Percentiles rank a stretch among this genome's conserved stretches.
phyloP scores from a whole-genome alignment of 2,329 filamentous ascomycete genomes.

The Dendryphion nanum region DNA sequence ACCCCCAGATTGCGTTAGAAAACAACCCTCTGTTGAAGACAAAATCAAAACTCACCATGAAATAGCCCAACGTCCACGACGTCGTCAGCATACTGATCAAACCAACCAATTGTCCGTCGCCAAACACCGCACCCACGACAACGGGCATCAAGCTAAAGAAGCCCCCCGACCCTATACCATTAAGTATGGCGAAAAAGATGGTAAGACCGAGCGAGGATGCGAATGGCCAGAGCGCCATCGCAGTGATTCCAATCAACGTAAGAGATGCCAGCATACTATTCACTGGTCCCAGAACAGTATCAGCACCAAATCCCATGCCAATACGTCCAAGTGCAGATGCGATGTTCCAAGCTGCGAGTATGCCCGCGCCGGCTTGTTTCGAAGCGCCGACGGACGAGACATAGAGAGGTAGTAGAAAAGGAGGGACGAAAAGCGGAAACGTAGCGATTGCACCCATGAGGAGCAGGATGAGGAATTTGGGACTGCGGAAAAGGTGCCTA shows the following conservation, averaged over 20 bases:
- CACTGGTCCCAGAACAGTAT: not conserved
- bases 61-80: conserved; percentile 56
- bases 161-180: conserved; percentile 60
- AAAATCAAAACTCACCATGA: conserved; percentile 15
- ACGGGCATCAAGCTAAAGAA: conserved; percentile 66
- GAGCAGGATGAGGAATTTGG: conserved; percentile 55
- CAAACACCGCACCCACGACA: conserved; percentile 60
- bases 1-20: not conserved
- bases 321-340: conserved; percentile 60
- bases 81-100: conserved; percentile 63
- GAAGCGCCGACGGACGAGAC: conserved; percentile 55
- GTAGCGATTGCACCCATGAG: conserved; percentile 55
- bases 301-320: conserved; percentile 48
- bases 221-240: conserved; percentile 62
- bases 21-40: not conserved
- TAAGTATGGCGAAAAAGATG: conserved; percentile 58
- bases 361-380: conserved; percentile 53
- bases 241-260: conserved; percentile 55
- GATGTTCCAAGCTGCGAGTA: conserved; percentile 62
- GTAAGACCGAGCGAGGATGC: conserved; percentile 55
- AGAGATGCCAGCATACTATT: conserved; percentile 44
- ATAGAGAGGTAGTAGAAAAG: conserved; percentile 62
- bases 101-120: conserved; percentile 53
- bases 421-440: conserved; percentile 61
- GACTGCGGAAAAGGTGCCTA: conserved; percentile 44